These are phyloP conservation scores for Tuber borchii DNA, from an alignment of 495 filamentous ascomycete genomes.

Conservation along the genomic window DNA sequence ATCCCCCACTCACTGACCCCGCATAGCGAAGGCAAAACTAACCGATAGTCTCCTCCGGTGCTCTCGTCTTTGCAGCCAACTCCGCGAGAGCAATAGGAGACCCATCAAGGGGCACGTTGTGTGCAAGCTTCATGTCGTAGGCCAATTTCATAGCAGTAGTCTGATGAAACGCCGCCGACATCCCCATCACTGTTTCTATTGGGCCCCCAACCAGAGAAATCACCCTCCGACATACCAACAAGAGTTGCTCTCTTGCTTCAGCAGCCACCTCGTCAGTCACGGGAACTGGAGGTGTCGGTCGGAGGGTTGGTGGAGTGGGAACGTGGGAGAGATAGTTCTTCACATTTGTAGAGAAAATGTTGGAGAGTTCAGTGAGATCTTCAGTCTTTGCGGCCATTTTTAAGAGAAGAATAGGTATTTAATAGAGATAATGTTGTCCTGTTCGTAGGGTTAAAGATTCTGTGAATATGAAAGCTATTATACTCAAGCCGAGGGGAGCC, in stretches of 20 bases:
- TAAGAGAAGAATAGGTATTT: not conserved
- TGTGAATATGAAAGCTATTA: not conserved
- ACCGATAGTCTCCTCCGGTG: conserved; percentile 4
- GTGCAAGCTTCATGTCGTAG: conserved; percentile 5
- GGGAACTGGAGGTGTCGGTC: conserved; percentile 6
- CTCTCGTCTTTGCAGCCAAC: conserved; percentile 8
- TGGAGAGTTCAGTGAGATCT: conserved; percentile 8
- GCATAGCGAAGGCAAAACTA: not conserved
- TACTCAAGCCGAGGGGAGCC: not conserved
- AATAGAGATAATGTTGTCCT: not conserved
- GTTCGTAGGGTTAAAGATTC: too few species aligned
- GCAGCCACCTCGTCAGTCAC: conserved; percentile 2
- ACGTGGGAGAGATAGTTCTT: conserved; percentile 9
- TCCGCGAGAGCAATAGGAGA: conserved; percentile 2
- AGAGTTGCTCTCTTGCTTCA: conserved; percentile 7
- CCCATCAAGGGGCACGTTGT: conserved; percentile 6
- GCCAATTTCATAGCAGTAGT: conserved; percentile 2
- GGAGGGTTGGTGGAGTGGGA: conserved; percentile 5
- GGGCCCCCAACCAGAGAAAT: conserved; percentile 11
- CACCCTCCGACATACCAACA: conserved; percentile 9
- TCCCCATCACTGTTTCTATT: not conserved
- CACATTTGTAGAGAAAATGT: conserved; percentile 4
- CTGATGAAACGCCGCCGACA: not conserved
- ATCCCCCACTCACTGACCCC: not conserved
- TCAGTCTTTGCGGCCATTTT: conserved; percentile 12